phyloP scores from a whole-genome alignment of 2,329 filamentous ascomycete species.

The Fusarium hainanense region DNA sequence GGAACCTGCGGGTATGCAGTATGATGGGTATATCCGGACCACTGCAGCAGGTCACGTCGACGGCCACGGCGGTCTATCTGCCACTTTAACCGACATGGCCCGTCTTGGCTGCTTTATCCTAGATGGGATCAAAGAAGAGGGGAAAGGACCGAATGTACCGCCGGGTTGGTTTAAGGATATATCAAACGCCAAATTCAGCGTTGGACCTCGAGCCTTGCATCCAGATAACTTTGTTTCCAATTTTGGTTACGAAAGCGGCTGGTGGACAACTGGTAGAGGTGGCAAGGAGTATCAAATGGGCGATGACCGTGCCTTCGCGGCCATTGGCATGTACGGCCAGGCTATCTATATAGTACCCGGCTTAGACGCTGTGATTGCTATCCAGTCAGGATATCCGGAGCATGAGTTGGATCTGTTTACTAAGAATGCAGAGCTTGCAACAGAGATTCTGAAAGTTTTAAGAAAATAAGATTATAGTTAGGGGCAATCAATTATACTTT shows the following conservation, averaged over 20 bases:
- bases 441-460: constrained; percentile 18
- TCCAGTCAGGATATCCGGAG: constrained; percentile 36
- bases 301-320: constrained; percentile 24
- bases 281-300: constrained; percentile 7
- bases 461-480: background rate
- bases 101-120: constrained; percentile 32
- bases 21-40: constrained; percentile 33
- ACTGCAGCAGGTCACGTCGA: constrained; percentile 32
- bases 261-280: constrained; percentile 31
- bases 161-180: constrained; percentile 24
- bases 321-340: constrained; percentile 34
- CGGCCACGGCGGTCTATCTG: constrained; percentile 27
- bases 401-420: constrained; percentile 30
- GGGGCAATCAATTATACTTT: background rate
- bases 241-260: constrained; percentile 33
- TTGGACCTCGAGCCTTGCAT: constrained; percentile 16
- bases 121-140: constrained; percentile 9
- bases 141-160: constrained; percentile 11
- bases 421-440: constrained; percentile 24
- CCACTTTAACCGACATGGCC: constrained; percentile 25
- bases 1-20: constrained; percentile 37
- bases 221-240: constrained; percentile 26
- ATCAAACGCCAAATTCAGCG: constrained; percentile 21
- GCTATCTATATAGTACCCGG: constrained; percentile 25
- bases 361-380: constrained; percentile 14